Evolutionary conservation across 1,284 basidiomycete genomes (phyloP).

Genomic region (Cystobasidium sp.): DNA sequence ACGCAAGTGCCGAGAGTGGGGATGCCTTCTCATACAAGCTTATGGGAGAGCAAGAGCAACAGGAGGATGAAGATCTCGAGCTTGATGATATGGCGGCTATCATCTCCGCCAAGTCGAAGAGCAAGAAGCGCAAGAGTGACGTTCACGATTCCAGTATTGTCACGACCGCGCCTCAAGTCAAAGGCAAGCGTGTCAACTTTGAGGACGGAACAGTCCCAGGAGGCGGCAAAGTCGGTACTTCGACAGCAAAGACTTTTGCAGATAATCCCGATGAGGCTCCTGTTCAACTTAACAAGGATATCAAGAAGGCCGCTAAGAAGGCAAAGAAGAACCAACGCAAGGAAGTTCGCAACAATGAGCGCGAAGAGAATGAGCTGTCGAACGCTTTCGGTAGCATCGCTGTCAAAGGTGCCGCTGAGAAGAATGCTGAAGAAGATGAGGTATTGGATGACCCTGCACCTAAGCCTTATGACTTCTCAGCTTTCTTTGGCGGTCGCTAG

Average conservation of each 20-base stretch:
- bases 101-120: conserved; percentile 24
- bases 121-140: conserved; percentile 44
- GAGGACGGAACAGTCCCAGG: conserved; percentile 35
- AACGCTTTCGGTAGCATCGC: conserved; percentile 18
- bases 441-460: conserved; percentile 13
- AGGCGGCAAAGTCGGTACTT: conserved; percentile 28
- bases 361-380: conserved; percentile 27
- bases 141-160: conserved; percentile 47
- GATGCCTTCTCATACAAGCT: conserved; percentile 36
- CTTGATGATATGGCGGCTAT: conserved; percentile 40
- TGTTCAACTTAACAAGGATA: conserved; percentile 52
- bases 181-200: conserved; percentile 48
- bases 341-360: conserved; percentile 18
- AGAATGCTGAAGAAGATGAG: conserved; percentile 22
- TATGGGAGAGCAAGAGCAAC: conserved; percentile 49
- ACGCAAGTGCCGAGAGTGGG: conserved; percentile 21
- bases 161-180: conserved; percentile 51
- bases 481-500: conserved; percentile 47
- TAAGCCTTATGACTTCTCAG: conserved; percentile 48
- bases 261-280: conserved; percentile 48
- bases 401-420: conserved; percentile 4
- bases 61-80: conserved; percentile 40
- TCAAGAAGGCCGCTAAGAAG: conserved; percentile 52
- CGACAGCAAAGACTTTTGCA: conserved; percentile 44
- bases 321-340: conserved; percentile 51